Conservation (phyloP, 768 basidiomycete species). For the Rhizopogon vesiculosus region DNA sequence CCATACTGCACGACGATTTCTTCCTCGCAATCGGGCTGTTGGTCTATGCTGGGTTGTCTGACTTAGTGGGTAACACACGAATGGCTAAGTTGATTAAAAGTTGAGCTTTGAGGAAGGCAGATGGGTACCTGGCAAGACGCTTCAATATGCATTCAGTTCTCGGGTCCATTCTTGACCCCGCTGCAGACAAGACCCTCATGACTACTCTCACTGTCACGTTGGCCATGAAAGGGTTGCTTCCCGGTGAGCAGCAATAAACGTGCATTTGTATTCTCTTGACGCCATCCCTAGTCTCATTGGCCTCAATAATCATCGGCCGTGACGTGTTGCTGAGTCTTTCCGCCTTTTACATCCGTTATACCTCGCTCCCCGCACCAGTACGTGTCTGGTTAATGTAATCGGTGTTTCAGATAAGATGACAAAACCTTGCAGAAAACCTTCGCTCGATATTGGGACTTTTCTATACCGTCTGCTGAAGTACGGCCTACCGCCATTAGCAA, state of each 20-base stretch:
- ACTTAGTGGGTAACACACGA: constrained; percentile 56
- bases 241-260: constrained; percentile 45
- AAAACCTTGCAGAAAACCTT: constrained; percentile 73
- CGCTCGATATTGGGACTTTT: constrained; percentile 92
- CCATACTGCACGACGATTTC: constrained; percentile 79
- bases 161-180: constrained; percentile 93
- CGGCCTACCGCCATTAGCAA: constrained; percentile 93
- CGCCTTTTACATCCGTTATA: constrained; percentile 92
- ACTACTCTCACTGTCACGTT: constrained; percentile 88
- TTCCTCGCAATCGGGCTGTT: constrained; percentile 77
- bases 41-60: constrained; percentile 89
- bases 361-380: constrained; percentile 83
- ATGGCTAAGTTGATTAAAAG: constrained; percentile 4
- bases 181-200: constrained; percentile 94
- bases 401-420: constrained; percentile 2
- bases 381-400: not conserved
- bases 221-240: constrained; percentile 78
- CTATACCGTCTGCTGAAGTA: constrained; percentile 92
- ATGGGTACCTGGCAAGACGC: constrained; percentile 85
- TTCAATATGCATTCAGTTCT: constrained; percentile 89
- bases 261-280: not conserved
- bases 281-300: constrained; percentile 66
- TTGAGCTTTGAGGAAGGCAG: constrained; percentile 49
- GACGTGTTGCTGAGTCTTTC: constrained; percentile 83
- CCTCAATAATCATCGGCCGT: constrained; percentile 81